Evolutionary conservation across 2,329 filamentous ascomycete species (phyloP), one percentile per base, ranked within the genome.

Genomic region (Tolypocladium album): DNA sequence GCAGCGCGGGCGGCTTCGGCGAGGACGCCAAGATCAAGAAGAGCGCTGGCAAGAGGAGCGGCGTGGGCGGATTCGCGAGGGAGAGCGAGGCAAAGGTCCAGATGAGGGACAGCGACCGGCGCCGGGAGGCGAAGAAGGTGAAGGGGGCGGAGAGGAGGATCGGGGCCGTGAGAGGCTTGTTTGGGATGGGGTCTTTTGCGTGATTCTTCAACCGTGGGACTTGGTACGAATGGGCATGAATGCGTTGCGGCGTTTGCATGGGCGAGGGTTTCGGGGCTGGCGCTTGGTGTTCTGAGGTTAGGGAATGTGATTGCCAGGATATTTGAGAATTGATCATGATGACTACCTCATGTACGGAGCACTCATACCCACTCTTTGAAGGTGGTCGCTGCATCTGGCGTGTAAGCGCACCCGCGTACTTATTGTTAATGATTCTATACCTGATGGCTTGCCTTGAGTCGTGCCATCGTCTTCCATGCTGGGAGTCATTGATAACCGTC

Each of bases 21-120:
- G 78, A 78, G n/a, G 76, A 79, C 8, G 76, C 73, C 60, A 84
- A 82, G 73, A 78, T 86, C 60, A 84, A 82, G 70, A 85, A 83
- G 73, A 82, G 76, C 11, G 83, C 82, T 2, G 78, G 81, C 59
- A 86, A 84, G 76, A 77, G 77, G 66, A 85, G 82, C 36, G 84
- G 84, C 24, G 75, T 88, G 61, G 82, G 83, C 67, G 83, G 79
- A 62, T 83, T 87, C 64, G 82, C 82, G 11, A 74, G 83, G 36
- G 83, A 85, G 71, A 84, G 74, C 58, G 84, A 86, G 70, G 75
- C 82, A 58, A 74, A 76, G 57, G 81, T 81, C 17, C 78, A 77
- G 62, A 68, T 86, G 57, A 76, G 79, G 39, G 81, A 86, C 72
- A 79, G 72, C 56, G 84, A 87, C 74, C 78, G 78, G 68, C 76